Evolutionary conservation across 768 basidiomycete species (phyloP), one percentile per base, ranked within the genome.

Genomic region (Boletus bicolor): DNA sequence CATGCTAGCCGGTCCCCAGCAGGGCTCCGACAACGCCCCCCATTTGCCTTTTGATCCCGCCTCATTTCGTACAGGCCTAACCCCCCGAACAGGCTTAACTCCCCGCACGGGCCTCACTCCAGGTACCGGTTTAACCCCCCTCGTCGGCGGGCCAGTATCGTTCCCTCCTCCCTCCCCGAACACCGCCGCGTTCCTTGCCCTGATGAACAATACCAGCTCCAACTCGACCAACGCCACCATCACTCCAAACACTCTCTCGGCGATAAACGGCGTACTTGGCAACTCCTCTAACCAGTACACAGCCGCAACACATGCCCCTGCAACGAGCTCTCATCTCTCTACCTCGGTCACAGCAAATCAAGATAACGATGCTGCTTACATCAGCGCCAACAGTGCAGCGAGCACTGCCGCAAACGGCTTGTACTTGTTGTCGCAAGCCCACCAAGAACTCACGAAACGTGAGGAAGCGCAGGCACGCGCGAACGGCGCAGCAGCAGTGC

Each of bases 361-460:
- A 32, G 72, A 75, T 28, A 70, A 59, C 38, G 64, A 74, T 15
- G 35, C 70, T 19, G 55, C 64, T 55, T 78, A 74, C 45, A 71
- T 68, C 58, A 74, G 76, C 21, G 74, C 87, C 3, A 78, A 78
- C 46, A 85, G 75, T 41, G 82, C 88, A 9, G 79, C 91, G 2
- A 81, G 72, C 43, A 79, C 83, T 19, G 91, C 93, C 51, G 89
- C 93, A 49, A 97, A 96, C 68, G 94, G 95, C 28, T 83, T 98
- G 44, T 98, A 95, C 75, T 78, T 98, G 46, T 85, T 98, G 51
- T 89, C 86, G 1, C 94, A 98, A 73, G 95, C 94, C 28, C 94
- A 97, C 68, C 94, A 97, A 70, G 94, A 96, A 77, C 84, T 97
- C 56, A 91, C 91, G 37, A 96, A 95, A 75, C 85, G 92, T n/a